Conservation (phyloP, 768 basidiomycete species). For the Podaxis mareebaensis region DNA sequence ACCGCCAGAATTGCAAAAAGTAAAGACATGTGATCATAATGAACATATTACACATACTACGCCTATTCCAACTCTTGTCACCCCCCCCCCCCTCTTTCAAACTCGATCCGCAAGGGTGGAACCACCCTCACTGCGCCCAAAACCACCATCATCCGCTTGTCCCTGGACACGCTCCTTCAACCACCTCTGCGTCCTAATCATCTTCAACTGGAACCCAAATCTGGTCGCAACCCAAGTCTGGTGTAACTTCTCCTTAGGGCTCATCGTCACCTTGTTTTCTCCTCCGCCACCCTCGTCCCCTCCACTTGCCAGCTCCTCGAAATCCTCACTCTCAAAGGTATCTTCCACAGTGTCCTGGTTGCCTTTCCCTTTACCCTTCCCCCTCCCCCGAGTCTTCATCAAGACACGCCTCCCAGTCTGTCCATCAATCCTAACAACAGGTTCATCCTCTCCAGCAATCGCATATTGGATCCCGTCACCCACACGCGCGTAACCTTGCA, state of each 20-base stretch:
- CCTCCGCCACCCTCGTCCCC: not conserved
- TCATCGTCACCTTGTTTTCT: not conserved
- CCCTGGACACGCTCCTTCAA: not conserved
- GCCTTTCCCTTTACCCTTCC: not conserved
- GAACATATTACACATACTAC: not conserved
- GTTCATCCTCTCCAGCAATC: not conserved
- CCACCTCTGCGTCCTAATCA: conserved; percentile 12
- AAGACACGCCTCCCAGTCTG: not conserved
- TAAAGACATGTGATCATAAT: too few species aligned
- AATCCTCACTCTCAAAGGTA: not conserved
- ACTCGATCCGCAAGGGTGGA: too few species aligned
- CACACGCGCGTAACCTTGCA: not conserved
- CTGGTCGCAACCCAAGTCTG: not conserved
- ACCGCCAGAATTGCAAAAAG: too few species aligned
- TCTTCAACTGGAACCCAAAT: conserved; percentile 1
- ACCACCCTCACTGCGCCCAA: not conserved
- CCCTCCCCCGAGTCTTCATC: not conserved
- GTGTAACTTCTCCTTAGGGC: conserved; percentile 1
- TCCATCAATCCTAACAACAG: not conserved
- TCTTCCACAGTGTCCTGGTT: too few species aligned
- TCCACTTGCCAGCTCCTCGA: not conserved
- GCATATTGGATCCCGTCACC: not conserved
- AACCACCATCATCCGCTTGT: not conserved
- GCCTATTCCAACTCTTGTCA: not conserved
- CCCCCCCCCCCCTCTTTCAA: not conserved